Evolutionary conservation across 129 eudicot species (phyloP).

Genomic region (Artemisia tridentata): DNA sequence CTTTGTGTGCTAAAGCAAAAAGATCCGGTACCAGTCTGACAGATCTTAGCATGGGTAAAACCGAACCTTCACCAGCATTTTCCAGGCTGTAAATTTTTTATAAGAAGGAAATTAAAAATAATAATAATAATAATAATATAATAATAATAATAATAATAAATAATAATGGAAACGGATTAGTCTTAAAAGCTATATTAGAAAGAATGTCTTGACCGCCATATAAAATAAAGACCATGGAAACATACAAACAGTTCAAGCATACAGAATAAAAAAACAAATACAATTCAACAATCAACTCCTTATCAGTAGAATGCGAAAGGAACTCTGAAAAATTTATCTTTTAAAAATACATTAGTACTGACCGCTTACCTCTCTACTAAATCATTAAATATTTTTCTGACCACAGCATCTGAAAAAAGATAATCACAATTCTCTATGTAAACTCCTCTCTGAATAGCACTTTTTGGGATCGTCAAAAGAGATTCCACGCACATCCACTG

Average conservation of each 20-base stretch:
- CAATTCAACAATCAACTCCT: too few species aligned
- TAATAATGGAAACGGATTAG: not conserved
- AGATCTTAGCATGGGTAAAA: slow-evolving; percentile 86
- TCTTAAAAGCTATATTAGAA: too few species aligned
- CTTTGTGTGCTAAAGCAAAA: slow-evolving; percentile 44
- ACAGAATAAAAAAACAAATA: too few species aligned
- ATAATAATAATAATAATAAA: not conserved
- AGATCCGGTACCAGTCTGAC: slow-evolving; percentile 68
- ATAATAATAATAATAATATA: not conserved
- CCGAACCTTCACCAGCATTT: slow-evolving; percentile 90
- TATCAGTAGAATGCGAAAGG: too few species aligned
- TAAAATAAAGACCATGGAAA: too few species aligned
- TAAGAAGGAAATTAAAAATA: too few species aligned
- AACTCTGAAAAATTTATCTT: too few species aligned
- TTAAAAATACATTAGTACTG: not conserved
- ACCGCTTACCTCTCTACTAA: slow-evolving; percentile 71
- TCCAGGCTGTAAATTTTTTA: slow-evolving; percentile 61
- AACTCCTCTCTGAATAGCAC: slow-evolving; percentile 56
- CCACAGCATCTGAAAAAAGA: slow-evolving; percentile 50
- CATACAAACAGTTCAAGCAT: too few species aligned
- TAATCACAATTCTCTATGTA: slow-evolving; percentile 13
- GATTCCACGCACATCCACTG: slow-evolving; percentile 94
- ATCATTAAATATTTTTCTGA: slow-evolving; percentile 58
- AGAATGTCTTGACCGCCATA: too few species aligned
- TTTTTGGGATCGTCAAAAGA: slow-evolving; percentile 52